A percentile compares a stretch with the other conserved stretches of the same genome.
Evolutionary conservation across 2,329 filamentous ascomycete species (phyloP).

Genomic region (Xylariales sp.): DNA sequence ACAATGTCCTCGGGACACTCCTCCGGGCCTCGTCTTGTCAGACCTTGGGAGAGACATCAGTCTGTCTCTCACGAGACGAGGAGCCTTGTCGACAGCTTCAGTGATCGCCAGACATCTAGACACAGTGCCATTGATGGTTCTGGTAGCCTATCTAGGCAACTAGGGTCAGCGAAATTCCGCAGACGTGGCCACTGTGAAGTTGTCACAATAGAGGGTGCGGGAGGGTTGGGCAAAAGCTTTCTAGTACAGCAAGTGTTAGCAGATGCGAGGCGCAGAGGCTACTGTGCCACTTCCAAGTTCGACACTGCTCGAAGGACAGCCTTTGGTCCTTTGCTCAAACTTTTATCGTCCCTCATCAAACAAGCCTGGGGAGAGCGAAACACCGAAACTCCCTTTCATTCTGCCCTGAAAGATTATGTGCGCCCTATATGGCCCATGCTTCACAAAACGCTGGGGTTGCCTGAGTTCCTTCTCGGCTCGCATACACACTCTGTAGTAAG

Average conservation of each 20-base stretch:
- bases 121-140: slow-evolving; percentile 40
- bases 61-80: slow-evolving; percentile 45
- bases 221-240: slow-evolving; percentile 62
- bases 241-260: slow-evolving; percentile 59
- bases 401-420: slow-evolving; percentile 56
- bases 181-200: slow-evolving; percentile 61
- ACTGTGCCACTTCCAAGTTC: slow-evolving; percentile 64
- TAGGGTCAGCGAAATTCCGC: slow-evolving; percentile 54
- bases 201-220: slow-evolving; percentile 55
- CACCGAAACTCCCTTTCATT: slow-evolving; percentile 60
- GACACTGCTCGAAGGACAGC: slow-evolving; percentile 57
- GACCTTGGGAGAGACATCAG: slow-evolving; percentile 48
- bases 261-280: slow-evolving; percentile 57
- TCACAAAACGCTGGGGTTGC: slow-evolving; percentile 56
- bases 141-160: slow-evolving; percentile 47
- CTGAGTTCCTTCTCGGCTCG: slow-evolving; percentile 64
- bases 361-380: slow-evolving; percentile 65
- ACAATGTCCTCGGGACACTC: slow-evolving; percentile 44
- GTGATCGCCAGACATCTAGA: slow-evolving; percentile 37
- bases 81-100: slow-evolving; percentile 40
- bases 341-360: slow-evolving; percentile 63
- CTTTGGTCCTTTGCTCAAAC: slow-evolving; percentile 59
- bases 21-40: slow-evolving; percentile 30
- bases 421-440: slow-evolving; percentile 61
- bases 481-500: slow-evolving; percentile 31